Evolutionary conservation across 495 filamentous ascomycete genomes (phyloP), one percentile per base, ranked within the genome.

Genomic region (Annulohypoxylon bovei): DNA sequence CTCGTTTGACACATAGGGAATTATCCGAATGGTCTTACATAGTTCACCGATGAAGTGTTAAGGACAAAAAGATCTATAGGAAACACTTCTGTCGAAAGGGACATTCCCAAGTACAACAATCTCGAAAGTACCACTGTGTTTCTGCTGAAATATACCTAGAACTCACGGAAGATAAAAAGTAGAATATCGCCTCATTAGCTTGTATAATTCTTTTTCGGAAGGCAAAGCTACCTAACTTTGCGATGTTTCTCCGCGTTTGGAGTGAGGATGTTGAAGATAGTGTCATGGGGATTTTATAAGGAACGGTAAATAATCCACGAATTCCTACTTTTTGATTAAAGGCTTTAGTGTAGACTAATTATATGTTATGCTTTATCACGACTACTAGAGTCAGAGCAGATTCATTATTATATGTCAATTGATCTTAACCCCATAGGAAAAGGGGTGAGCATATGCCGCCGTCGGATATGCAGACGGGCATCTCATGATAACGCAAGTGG

Each of bases 351-450:
- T 8, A 32, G 30, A 32, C 30, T 3, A 8, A 4, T 32, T 32
- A 32, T 8, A 32, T 32, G 39, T 46, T 23, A 49, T 14, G 6
- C 1, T 8, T 11, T 22, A 16, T 50, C 47, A 33, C 49, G 9
- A 18, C 6, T 20, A 14, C 23, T 0, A 39, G 7, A 7, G 8
- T 30, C 14, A 6, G 30, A 46, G 16, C 18, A 50, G 37, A 22
- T 44, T 55, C 53, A 59, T 71, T 59, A 60, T 47, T 56, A 56
- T 59, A 47, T 67, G 37, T 56, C 61, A 9, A 66, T 71, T 71
- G 27, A 62, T 25, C 58, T 59, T 67, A 59, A 49, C 20, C 37
- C 20, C 3, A 28, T 39, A 28, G 22, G 32, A 55, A 53, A 59
- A 30, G 53, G 27, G 58, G 52, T 37, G 12, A 27, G 27, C 27